Evolutionary conservation across 768 basidiomycete species (phyloP).

Genomic region (Ramaria rubella): DNA sequence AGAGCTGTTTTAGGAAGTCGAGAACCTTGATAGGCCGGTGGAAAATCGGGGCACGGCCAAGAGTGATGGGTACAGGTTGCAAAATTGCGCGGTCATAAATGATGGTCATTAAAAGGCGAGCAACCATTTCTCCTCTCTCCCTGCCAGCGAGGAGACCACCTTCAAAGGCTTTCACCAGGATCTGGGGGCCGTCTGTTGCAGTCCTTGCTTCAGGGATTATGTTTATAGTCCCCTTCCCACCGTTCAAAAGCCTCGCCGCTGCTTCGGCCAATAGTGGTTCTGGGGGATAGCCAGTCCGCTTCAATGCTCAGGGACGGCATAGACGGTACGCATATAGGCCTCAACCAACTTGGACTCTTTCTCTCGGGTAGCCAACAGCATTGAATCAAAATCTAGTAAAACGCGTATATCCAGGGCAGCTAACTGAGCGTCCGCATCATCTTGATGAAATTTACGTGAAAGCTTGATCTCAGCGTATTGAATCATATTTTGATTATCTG

Average conservation of each 20-base stretch:
- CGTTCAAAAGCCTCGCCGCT: slow-evolving; percentile 14
- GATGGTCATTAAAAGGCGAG: slow-evolving; percentile 18
- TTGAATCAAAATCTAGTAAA: too few relatives aligned
- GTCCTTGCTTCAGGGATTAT: not conserved
- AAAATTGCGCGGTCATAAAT: slow-evolving; percentile 20
- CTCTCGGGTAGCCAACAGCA: too few relatives aligned
- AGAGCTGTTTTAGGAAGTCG: slow-evolving; percentile 19
- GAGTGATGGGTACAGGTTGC: not conserved
- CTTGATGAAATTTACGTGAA: too few relatives aligned
- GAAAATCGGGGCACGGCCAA: slow-evolving; percentile 9
- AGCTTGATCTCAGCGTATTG: too few relatives aligned
- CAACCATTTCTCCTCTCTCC: slow-evolving; percentile 20
- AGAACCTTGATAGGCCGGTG: slow-evolving; percentile 16
- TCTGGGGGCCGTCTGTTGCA: not conserved
- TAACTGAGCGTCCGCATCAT: too few relatives aligned
- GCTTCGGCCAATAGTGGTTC: slow-evolving; percentile 31
- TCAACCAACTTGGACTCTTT: not conserved
- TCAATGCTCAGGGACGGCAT: slow-evolving; percentile 19
- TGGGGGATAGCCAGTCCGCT: slow-evolving; percentile 26
- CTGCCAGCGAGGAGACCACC: slow-evolving; percentile 16
- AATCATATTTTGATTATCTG: too few relatives aligned
- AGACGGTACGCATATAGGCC: slow-evolving; percentile 20
- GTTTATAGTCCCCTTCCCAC: too few relatives aligned
- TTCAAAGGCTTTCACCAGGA: slow-evolving; percentile 8
- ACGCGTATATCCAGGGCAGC: too few relatives aligned